A percentile compares a stretch with the other conserved stretches of the same genome.
Evolutionary conservation across 148 eudicot species (phyloP).

Genomic region (Nyssa sinensis): DNA sequence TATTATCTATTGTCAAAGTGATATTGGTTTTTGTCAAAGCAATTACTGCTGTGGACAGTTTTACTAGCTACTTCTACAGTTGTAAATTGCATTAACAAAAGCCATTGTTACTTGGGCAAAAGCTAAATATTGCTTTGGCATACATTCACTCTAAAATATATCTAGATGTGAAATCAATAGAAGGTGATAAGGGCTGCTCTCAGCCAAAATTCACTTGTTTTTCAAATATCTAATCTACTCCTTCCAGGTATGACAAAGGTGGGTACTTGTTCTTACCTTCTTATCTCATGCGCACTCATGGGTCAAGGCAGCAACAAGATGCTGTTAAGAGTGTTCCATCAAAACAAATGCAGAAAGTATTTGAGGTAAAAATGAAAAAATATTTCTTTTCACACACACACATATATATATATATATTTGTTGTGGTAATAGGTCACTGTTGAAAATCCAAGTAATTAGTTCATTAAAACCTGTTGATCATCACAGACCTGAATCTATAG

Average conservation of each 20-base stretch:
- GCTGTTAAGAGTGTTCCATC: constrained; percentile 55
- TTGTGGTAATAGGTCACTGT: background rate
- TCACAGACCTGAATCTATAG: background rate
- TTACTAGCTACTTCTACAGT: no score
- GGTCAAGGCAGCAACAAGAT: constrained; percentile 67
- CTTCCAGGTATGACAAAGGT: constrained; percentile 77
- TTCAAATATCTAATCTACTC: constrained; percentile 4
- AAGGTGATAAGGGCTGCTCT: background rate
- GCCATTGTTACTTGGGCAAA: no score
- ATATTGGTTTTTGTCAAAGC: no score
- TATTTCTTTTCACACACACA: background rate
- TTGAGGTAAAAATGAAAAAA: constrained; percentile 41
- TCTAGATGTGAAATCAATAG: background rate
- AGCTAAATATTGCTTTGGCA: no score
- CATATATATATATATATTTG: background rate
- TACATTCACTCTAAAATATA: no score
- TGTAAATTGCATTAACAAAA: no score
- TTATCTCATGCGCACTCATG: constrained; percentile 87
- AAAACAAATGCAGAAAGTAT: constrained; percentile 69
- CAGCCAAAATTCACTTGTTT: background rate
- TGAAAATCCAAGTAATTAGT: constrained; percentile 3
- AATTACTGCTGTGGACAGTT: no score
- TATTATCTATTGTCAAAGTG: no score
- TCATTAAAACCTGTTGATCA: background rate
- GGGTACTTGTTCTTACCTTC: constrained; percentile 84